These are phyloP conservation scores for Paecilomyces dactylethromorphus DNA, from an alignment of 2,329 filamentous ascomycete genomes.

Conservation along the genomic window DNA sequence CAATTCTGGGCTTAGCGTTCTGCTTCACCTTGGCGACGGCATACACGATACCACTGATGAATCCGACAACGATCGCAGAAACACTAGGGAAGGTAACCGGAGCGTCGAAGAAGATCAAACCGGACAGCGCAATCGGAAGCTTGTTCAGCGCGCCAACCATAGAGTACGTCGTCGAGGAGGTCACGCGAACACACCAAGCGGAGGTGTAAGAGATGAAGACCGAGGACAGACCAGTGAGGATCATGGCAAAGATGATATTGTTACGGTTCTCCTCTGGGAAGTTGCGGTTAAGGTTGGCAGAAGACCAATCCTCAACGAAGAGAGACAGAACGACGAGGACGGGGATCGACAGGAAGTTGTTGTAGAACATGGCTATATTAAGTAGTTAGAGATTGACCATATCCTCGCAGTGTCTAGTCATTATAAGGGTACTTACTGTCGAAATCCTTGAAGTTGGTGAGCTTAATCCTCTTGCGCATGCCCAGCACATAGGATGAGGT, in stretches of 20 bases:
- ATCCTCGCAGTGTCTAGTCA: background rate
- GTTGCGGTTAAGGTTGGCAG: slow-evolving; percentile 73
- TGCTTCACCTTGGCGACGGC: slow-evolving; percentile 80
- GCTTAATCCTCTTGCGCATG: slow-evolving; percentile 98
- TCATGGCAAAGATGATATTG: slow-evolving; percentile 75
- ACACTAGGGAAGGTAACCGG: slow-evolving; percentile 89
- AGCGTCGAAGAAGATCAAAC: slow-evolving; percentile 90
- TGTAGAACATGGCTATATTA: slow-evolving; percentile 91
- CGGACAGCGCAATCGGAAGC: slow-evolving; percentile 86
- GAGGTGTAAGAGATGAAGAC: slow-evolving; percentile 99
- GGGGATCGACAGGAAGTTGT: slow-evolving; percentile 94
- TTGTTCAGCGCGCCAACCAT: slow-evolving; percentile 99
- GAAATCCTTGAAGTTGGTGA: slow-evolving; percentile 99
- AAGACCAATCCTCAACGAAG: slow-evolving; percentile 86
- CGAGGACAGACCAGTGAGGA: slow-evolving; percentile 85
- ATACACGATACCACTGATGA: slow-evolving; percentile 88
- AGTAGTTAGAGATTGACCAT: slow-evolving; percentile 17
- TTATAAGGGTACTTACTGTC: slow-evolving; percentile 65
- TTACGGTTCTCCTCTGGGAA: slow-evolving; percentile 80
- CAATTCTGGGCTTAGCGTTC: slow-evolving; percentile 58
- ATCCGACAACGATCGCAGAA: slow-evolving; percentile 84
- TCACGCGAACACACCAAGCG: slow-evolving; percentile 96
- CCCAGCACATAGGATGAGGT: slow-evolving; percentile 81
- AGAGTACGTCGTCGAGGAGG: slow-evolving; percentile 94
- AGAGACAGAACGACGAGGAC: slow-evolving; percentile 78